Evolutionary conservation across 2,329 filamentous ascomycete genomes (phyloP).

Genomic region (Zymoseptoria tritici): DNA sequence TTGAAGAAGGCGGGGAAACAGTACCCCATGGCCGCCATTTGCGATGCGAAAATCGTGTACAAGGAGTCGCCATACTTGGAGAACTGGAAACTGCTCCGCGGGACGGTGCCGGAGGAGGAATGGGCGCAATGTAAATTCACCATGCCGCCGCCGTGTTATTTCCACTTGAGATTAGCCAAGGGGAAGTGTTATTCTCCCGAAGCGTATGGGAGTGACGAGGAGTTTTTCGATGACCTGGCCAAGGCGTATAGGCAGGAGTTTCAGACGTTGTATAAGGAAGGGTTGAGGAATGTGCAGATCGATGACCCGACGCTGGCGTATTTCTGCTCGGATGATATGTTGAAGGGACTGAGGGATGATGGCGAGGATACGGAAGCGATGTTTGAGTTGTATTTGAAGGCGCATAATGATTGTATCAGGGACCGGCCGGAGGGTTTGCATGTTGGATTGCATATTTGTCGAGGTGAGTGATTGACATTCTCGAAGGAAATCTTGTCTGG

Average conservation of each 20-base stretch:
- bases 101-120: constrained; percentile 27
- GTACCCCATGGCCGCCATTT: constrained; percentile 33
- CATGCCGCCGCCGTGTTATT: constrained; percentile 33
- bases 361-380: constrained; percentile 32
- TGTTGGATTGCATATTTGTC: constrained; percentile 33
- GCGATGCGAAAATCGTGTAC: constrained; percentile 32
- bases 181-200: constrained; percentile 31
- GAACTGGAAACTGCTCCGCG: constrained; percentile 31
- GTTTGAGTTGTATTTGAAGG: constrained; percentile 32
- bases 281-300: constrained; percentile 32
- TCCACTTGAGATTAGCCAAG: constrained; percentile 30
- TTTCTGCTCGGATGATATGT: constrained; percentile 33
- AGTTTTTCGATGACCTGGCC: constrained; percentile 32
- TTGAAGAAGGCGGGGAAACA: constrained; percentile 34
- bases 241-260: constrained; percentile 31
- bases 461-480: constrained; percentile 25
- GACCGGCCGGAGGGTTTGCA: constrained; percentile 30
- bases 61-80: constrained; percentile 29
- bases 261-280: constrained; percentile 29
- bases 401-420: constrained; percentile 31
- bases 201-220: constrained; percentile 28
- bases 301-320: constrained; percentile 34
- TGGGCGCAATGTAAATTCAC: constrained; percentile 33
- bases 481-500: no score
- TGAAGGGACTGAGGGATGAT: constrained; percentile 27